Base-by-base conservation (phyloP, 805 yeast genomes). In the Nakazawaea pomicola region DNA sequence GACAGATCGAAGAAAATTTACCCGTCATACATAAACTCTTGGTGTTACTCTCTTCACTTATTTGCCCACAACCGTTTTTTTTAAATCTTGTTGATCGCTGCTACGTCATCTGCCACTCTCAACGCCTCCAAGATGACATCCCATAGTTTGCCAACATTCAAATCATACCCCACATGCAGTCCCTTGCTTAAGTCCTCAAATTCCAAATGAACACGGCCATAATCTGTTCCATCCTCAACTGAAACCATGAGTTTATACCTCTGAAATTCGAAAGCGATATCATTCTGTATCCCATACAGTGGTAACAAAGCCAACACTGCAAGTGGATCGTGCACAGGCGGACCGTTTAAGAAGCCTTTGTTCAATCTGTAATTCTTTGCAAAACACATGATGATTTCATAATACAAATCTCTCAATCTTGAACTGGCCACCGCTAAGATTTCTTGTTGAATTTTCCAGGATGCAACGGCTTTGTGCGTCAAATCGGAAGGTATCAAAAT, bases 281-380 rank as follows among this genome's bases (percentile, higher is more conserved):
- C 16, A 14, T 51, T 50, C 12, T 41, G 34, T 4, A 40, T 45
- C 8, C 54, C 54, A 36, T 64, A 57, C 36, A 76, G 55, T 17
- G 75, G 73, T 37, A 85, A 55, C 28, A 85, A 52, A 0, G 77
- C 77, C 38, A 74, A 76, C 8, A 83, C 64, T 1, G 95, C 85
- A 37, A 84, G 62, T 1, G 93, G 91, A 56, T 86, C 95, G 58
- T 87, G 95, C 1, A 85, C 68, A 1, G 89, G 87, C 3, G 93
- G 89, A 0, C 93, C 91, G 4, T 57, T 46, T 17, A 49, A 44
- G 55, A 74, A 65, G 67, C 70, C 47, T 65, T 69, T 31, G 56
- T 53, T 19, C 61, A 59, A 30, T 61, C 60, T 53, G 71, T 70
- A n/a, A 74, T 51, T 21, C 61, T 61, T 10, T 71, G 69, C 54